Conservation (phyloP, 257 asterid genomes). For the Coffea canephora region DNA sequence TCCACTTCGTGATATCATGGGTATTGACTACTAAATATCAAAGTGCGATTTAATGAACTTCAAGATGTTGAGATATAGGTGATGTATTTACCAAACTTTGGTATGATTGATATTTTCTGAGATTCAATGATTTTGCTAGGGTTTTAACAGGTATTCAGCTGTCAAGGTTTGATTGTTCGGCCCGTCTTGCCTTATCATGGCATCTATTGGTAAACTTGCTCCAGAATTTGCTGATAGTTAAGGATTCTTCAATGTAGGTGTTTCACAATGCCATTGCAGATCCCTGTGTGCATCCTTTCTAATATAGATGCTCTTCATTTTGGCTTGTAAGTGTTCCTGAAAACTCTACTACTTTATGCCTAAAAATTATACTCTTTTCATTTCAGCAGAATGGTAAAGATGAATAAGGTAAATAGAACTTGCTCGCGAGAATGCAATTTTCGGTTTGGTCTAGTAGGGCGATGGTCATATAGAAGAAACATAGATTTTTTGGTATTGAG, state of each 20-base stretch:
- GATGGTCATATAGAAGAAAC: not conserved
- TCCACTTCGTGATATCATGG: not conserved
- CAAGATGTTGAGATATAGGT: not conserved
- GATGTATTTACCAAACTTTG: not conserved
- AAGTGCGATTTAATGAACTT: not conserved
- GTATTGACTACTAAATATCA: not conserved
- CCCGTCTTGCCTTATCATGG: not conserved
- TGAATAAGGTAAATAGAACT: too few species aligned
- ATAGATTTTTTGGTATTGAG: not conserved
- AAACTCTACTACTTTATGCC: not conserved
- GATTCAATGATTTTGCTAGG: not conserved
- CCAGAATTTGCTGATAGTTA: not conserved
- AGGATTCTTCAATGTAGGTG: not conserved
- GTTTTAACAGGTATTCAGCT: not conserved
- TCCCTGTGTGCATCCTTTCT: not conserved
- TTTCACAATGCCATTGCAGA: not conserved
- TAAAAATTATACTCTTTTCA: too few species aligned
- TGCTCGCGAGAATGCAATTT: too few species aligned
- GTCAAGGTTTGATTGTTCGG: not conserved
- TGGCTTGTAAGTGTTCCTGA: not conserved
- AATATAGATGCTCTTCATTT: not conserved
- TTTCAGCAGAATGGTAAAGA: too few species aligned
- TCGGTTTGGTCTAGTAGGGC: too few species aligned
- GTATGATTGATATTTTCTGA: not conserved
- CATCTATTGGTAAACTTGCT: not conserved